These are phyloP conservation scores for Candida rishiriensis DNA, from an alignment of 805 yeast genomes.

Conservation along the genomic window DNA sequence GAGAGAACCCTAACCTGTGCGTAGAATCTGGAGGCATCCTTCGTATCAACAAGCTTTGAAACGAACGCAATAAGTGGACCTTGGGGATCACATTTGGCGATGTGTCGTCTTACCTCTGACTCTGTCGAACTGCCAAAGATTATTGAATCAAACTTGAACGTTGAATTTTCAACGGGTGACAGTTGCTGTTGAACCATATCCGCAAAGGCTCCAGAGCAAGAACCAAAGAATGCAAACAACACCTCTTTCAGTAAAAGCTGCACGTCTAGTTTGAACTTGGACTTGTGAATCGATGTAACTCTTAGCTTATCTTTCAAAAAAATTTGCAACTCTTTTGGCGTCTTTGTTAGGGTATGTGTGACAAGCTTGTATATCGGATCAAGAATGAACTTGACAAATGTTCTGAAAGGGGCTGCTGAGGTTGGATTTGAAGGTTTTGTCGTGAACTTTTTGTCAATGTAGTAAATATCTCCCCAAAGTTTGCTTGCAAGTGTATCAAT, in stretches of 20 bases:
- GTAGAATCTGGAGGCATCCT: conserved; percentile 47
- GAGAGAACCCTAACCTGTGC: conserved; percentile 59
- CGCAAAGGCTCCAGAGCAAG: conserved; percentile 44
- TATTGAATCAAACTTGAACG: conserved; percentile 17
- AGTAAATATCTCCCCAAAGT: conserved; percentile 78
- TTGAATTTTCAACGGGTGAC: conserved; percentile 35
- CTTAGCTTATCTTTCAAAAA: conserved; percentile 48
- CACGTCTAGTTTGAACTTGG: conserved; percentile 47
- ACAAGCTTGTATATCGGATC: conserved; percentile 78
- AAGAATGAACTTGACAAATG: conserved; percentile 64
- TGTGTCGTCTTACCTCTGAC: conserved; percentile 13
- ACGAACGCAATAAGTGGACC: conserved; percentile 50
- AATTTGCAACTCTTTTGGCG: conserved; percentile 37
- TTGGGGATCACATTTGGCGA: conserved; percentile 31
- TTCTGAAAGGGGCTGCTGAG: conserved; percentile 23
- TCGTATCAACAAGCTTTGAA: conserved; percentile 51
- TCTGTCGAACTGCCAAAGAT: conserved; percentile 27
- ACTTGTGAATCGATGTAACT: conserved; percentile 35
- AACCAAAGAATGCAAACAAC: conserved; percentile 50
- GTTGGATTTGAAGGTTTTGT: conserved; percentile 24
- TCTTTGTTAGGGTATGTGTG: conserved; percentile 53
- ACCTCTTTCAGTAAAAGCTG: conserved; percentile 53
- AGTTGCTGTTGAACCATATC: conserved; percentile 38
- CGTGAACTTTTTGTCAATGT: conserved; percentile 44
- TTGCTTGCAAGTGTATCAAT: conserved; percentile 43